Base-by-base conservation (phyloP, 805 yeast genomes). In the Zygotorulaspora chibaensis region DNA sequence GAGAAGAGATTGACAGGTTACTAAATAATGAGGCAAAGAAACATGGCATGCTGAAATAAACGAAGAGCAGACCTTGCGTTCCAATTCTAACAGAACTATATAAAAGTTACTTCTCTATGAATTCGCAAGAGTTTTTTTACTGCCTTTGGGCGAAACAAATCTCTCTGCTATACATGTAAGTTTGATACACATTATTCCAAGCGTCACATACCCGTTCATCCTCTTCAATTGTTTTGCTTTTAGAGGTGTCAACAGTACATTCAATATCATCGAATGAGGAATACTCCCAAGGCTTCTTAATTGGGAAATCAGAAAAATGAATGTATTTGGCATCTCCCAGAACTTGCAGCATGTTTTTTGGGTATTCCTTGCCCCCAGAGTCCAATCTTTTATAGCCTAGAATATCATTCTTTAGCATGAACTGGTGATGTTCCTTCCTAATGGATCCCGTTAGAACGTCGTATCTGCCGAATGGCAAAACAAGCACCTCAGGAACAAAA, bases 1-100 rank as follows among this genome's bases (percentile, higher is more conserved):
- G 96, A n/a, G 90, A 84, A 55, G 75, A 73, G 31, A 79, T 80
- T 0, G 96, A 90, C 61, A 72, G 96, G 54, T 52, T 75, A 43
- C 71, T 89, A 44, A 90, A 91, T 9, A 71, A 69, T 30, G 80
- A 77, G 54, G 89, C 88, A 2, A 71, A 72, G 55, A 67, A 67
- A 53, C 69, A 76, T 53, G 66, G 67, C 31, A 18, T 59, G 28
- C 29, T 61, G 12, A 46, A 42, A 26, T 51, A 34, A 35, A 15
- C 25, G 7, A 5, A 20, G 7, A 20, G 7, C 25, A 20, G 7
- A 20, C 7, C 25, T 20, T 20, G 4, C 7, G 7, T 29, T 8
- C 8, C 8, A n/a, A 29, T 8, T 3, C 8, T 29, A 8, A 3
- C 8, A 8, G 13, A 29, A 29, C 3, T 8, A 29, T 29, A 5